Conservation (phyloP, 2,329 filamentous ascomycete genomes). For the Tolypocladium amazonense region DNA sequence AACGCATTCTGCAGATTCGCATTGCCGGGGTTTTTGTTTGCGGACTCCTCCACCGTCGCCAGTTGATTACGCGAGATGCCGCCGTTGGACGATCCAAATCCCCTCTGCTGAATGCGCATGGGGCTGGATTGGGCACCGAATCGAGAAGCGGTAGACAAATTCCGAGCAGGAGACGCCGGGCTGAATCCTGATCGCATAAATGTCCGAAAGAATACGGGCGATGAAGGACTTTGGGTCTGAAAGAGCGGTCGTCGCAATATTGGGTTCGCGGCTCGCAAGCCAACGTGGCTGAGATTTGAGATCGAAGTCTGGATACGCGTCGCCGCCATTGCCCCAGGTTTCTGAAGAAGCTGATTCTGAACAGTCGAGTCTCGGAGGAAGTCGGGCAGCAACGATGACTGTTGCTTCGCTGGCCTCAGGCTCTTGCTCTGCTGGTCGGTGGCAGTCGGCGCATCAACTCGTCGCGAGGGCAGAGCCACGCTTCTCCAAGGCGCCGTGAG, state of each 20-base stretch:
- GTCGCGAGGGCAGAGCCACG: constrained; percentile 5
- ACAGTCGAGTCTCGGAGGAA: constrained; percentile 14
- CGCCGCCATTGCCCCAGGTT: constrained; percentile 1
- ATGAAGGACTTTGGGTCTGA: constrained; percentile 8
- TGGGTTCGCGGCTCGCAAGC: constrained; percentile 17
- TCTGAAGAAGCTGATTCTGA: not conserved
- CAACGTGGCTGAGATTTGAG: constrained; percentile 15
- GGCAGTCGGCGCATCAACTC: constrained; percentile 3
- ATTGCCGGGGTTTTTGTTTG: constrained; percentile 84
- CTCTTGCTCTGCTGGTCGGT: constrained; percentile 2
- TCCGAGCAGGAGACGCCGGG: constrained; percentile 9
- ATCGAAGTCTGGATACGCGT: constrained; percentile 10
- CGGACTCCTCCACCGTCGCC: constrained; percentile 78
- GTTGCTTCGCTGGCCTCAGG: constrained; percentile 5
- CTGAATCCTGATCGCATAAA: constrained; percentile 13
- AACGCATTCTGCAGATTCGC: constrained; percentile 86
- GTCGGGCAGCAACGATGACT: constrained; percentile 13
- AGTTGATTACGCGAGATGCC: constrained; percentile 55
- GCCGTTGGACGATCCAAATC: constrained; percentile 30
- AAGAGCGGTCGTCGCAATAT: constrained; percentile 15
- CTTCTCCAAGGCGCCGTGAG: constrained; percentile 23
- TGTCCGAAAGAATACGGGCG: constrained; percentile 11
- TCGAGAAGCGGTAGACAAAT: constrained; percentile 6
- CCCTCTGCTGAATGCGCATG: constrained; percentile 14
- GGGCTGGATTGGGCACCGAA: not conserved